Conservation (phyloP, 2,329 filamentous ascomycete genomes). For the Pyrenophora teres region DNA sequence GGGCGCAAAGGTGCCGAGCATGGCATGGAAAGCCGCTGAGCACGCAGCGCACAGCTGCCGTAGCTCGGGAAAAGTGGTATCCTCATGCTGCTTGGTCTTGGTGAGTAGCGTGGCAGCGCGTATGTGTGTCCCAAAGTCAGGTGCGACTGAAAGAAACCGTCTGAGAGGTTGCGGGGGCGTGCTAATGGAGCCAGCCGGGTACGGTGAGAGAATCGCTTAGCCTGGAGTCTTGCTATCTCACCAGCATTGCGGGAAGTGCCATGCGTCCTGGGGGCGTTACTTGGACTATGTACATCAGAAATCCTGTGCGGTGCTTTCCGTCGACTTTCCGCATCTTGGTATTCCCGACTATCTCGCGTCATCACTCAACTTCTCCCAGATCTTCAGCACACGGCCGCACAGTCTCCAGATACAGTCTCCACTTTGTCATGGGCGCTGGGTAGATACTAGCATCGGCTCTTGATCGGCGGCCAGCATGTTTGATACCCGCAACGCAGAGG, state of each 20-base stretch:
- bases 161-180: no score
- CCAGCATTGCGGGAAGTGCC: no score
- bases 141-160: not conserved
- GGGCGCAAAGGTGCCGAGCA: not conserved
- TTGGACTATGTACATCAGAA: not conserved
- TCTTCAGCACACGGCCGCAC: no score
- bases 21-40: not conserved
- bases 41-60: no score
- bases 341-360: not conserved
- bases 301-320: no score
- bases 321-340: not conserved
- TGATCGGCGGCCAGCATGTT: slow-evolving; percentile 8
- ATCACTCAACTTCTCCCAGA: no score
- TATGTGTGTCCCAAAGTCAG: not conserved
- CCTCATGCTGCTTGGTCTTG: not conserved
- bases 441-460: not conserved
- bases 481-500: slow-evolving; percentile 1
- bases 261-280: no score
- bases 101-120: not conserved
- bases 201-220: no score
- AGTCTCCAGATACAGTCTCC: not conserved
- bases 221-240: no score
- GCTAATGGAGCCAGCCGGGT: no score
- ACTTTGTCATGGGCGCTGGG: not conserved
- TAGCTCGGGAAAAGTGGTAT: not conserved